Base-by-base conservation (phyloP, 495 filamentous ascomycete genomes). In the Recurvomyces mirabilis region DNA sequence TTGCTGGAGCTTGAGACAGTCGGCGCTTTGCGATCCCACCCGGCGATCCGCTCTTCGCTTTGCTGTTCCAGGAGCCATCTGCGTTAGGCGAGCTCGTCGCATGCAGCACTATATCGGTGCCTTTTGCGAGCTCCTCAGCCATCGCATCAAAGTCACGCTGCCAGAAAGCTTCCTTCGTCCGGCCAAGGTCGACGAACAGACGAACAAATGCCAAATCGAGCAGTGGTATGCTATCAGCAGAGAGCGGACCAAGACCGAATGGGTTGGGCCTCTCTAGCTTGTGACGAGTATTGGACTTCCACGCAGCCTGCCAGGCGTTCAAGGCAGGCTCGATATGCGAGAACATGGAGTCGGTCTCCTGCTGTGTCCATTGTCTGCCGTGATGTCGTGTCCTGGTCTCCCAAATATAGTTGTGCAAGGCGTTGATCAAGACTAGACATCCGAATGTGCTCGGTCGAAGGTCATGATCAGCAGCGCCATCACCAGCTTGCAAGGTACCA, bases 371-470 rank as follows among this genome's bases (percentile, higher is more conserved):
- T 48, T 84, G 74, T 48, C 87, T 79, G 46, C 83, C 87, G 56
- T 87, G 79, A 55, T 95, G 89, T 26, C 87, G 69, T 60, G 94
- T 88, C 29, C 91, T 75, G 1, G 87, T 94, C 64, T 96, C 89
- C 91, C 91, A 96, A 33, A 96, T 94, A 61, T 95, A 95, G 50
- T 94, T 94, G 63, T 98, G 91, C 20, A 98, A 67, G 1, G 91
- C 89, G 61, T 94, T 93, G 58, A 98, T 96, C 40, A 98, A 68
- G 10, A 94, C 74, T 13, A 95, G 67, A 63, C 91, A 96, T 17
- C 91, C 91, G 55, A 94, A 94, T 5, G 88, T 91, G 62, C 91
- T 96, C 2, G 88, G 87, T 48, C 78, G 79, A 43, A 93, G 66
- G 37, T 87, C 75, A 42, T 71, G 77, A 54, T 73, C 46, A 4